Evolutionary conservation across 75 land plant species (phyloP).

Genomic region (Azolla pinnata): DNA sequence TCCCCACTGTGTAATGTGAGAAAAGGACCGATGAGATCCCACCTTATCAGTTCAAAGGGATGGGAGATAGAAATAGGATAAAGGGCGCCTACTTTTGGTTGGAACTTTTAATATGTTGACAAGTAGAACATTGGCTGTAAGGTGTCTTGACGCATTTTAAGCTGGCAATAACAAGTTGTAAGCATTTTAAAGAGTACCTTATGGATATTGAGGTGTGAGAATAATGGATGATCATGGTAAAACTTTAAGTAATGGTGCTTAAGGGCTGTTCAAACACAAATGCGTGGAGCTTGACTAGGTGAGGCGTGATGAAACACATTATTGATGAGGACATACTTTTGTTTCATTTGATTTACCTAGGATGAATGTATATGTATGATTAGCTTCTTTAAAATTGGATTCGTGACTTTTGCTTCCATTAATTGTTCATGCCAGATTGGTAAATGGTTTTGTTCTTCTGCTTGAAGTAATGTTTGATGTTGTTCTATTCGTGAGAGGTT

Average conservation of each 20-base stretch:
- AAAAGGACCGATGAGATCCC: background rate
- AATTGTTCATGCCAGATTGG: background rate
- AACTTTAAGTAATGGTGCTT: background rate
- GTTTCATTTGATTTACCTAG: background rate
- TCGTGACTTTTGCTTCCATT: background rate
- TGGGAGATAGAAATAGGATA: background rate
- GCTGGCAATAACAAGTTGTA: background rate
- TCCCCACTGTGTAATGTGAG: background rate
- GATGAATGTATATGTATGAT: background rate
- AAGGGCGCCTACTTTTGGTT: background rate
- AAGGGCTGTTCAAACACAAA: background rate
- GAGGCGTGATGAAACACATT: background rate
- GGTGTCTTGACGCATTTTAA: background rate
- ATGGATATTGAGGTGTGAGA: background rate
- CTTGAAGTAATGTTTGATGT: background rate
- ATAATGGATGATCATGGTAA: background rate
- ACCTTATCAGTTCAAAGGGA: background rate
- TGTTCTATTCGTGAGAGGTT: background rate
- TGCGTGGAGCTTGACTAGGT: background rate
- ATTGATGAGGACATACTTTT: background rate
- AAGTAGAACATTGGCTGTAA: background rate
- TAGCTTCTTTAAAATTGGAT: background rate
- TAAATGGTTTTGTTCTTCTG: background rate
- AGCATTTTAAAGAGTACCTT: background rate
- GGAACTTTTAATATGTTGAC: background rate